Evolutionary conservation across 441 rosid genomes (phyloP).

Genomic region (Adansonia rubrostipa): DNA sequence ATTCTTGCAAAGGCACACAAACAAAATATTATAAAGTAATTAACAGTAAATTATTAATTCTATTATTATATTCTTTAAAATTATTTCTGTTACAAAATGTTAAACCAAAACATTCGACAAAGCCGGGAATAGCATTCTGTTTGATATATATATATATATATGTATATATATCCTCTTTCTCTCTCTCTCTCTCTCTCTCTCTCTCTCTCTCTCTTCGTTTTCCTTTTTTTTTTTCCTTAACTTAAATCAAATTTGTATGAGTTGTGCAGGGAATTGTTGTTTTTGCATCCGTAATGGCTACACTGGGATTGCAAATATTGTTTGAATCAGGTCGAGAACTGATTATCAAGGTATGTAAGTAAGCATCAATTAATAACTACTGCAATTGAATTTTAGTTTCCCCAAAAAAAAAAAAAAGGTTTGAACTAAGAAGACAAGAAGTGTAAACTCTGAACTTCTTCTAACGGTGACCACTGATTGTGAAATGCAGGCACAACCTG

Average conservation of each 20-base stretch:
- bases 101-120: no score
- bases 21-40: no score
- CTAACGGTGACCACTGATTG: not conserved
- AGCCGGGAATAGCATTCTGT: no score
- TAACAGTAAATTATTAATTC: no score
- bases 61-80: no score
- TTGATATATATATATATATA: not conserved
- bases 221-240: not conserved
- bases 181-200: no score
- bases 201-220: no score
- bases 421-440: not conserved
- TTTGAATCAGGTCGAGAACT: constrained; percentile 65
- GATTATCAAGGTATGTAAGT: constrained; percentile 44
- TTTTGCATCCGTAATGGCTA: constrained; percentile 78
- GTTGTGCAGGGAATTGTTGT: constrained; percentile 66
- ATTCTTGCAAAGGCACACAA: no score
- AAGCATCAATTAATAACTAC: not conserved
- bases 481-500: constrained; percentile 51
- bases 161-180: not conserved
- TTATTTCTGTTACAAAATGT: no score
- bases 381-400: not conserved
- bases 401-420: not conserved
- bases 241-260: not conserved
- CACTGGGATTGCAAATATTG: constrained; percentile 70
- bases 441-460: not conserved